Conservation (phyloP, 2,329 filamentous ascomycete genomes). For the Fusarium tanahbumbuense region DNA sequence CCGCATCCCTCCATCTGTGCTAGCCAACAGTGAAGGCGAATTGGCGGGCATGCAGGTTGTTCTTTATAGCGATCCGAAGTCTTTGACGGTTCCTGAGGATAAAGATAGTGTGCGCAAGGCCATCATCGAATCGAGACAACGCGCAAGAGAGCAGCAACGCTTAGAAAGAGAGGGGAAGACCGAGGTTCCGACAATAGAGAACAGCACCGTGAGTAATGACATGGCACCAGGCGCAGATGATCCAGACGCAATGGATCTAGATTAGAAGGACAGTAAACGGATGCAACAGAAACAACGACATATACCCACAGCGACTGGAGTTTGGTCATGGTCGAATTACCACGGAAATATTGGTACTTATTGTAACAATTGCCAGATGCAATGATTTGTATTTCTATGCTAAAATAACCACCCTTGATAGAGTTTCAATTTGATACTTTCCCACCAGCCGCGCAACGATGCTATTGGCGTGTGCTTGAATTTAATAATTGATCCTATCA, state of each 20-base stretch:
- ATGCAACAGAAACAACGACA: conserved; percentile 13
- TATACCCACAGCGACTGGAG: conserved; percentile 46
- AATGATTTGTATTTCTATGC: conserved; percentile 30
- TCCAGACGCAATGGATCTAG: conserved; percentile 75
- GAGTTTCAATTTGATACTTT: conserved; percentile 31
- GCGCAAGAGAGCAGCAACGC: conserved; percentile 70
- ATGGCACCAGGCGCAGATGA: conserved; percentile 51
- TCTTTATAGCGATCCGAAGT: conserved; percentile 83
- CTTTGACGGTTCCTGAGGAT: conserved; percentile 79
- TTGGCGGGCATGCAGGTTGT: conserved; percentile 78
- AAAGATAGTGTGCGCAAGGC: conserved; percentile 83
- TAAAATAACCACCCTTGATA: conserved; percentile 19
- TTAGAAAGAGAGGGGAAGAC: conserved; percentile 50
- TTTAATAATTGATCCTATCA: not conserved
- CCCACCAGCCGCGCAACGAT: conserved; percentile 4
- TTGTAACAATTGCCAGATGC: conserved; percentile 2
- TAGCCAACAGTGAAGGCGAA: conserved; percentile 67
- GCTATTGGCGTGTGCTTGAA: conserved; percentile 1
- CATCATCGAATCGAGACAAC: conserved; percentile 80
- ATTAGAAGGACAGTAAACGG: conserved; percentile 50
- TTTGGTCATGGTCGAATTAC: conserved; percentile 26
- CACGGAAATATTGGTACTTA: conserved; percentile 1
- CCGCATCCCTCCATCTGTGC: conserved; percentile 74
- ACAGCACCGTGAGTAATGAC: conserved; percentile 22
- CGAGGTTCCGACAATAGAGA: conserved; percentile 1